Conservation (phyloP, 768 basidiomycete species). For the Phlebiopsis flavidoalba region DNA sequence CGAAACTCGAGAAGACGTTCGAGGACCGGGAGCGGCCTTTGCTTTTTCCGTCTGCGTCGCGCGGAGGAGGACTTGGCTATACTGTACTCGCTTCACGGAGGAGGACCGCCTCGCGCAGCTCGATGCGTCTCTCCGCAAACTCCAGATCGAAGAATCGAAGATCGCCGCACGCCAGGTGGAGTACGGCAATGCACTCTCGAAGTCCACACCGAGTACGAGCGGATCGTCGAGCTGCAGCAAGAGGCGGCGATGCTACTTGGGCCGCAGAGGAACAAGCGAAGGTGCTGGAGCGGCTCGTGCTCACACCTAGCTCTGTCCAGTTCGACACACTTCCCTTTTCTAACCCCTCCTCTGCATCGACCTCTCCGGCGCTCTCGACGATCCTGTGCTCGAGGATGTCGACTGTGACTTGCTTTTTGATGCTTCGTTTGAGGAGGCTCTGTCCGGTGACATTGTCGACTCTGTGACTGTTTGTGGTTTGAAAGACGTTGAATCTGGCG, state of each 20-base stretch:
- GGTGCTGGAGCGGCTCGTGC: not conserved
- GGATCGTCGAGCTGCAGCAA: not conserved
- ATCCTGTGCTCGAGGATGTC: not conserved
- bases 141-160: no score
- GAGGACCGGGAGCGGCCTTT: not conserved
- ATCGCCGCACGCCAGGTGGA: no score
- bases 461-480: no score
- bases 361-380: not conserved
- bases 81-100: no score
- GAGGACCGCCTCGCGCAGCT: no score
- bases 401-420: not conserved
- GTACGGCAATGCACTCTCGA: no score
- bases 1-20: not conserved
- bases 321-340: not conserved
- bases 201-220: no score
- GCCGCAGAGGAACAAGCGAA: not conserved
- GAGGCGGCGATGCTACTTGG: not conserved
- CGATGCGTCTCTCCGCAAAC: no score
- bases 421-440: slow-evolving; percentile 1
- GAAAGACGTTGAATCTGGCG: no score
- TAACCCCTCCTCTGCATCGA: not conserved
- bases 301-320: not conserved
- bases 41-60: not conserved
- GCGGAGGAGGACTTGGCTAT: not conserved
- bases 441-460: not conserved